Conservation (phyloP, 768 basidiomycete genomes). For the Auricularia sp. region DNA sequence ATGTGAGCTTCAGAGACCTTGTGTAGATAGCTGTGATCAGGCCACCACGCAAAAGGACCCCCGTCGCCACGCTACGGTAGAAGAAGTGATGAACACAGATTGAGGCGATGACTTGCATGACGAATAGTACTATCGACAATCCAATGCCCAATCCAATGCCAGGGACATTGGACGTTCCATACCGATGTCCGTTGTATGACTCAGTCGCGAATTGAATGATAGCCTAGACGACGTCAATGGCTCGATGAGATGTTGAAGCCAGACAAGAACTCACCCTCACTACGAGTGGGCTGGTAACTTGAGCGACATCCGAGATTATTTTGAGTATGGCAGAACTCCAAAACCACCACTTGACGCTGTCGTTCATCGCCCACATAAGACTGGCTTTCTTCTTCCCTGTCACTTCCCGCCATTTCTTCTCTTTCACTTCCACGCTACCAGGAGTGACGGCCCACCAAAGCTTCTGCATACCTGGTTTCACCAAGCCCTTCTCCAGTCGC, state of each 20-base stretch:
- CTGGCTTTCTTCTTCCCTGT: too few species aligned
- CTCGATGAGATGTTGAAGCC: too few species aligned
- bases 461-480: too few species aligned
- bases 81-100: conserved; percentile 75
- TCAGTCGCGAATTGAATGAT: conserved; percentile 60
- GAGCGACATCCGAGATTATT: conserved; percentile 55
- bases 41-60: conserved; percentile 73
- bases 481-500: too few species aligned
- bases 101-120: conserved; percentile 56
- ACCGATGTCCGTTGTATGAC: conserved; percentile 39
- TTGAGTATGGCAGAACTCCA: conserved; percentile 58
- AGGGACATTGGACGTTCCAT: conserved; percentile 23
- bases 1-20: conserved; percentile 63
- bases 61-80: conserved; percentile 60
- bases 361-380: conserved; percentile 77
- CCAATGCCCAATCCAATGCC: conserved; percentile 56
- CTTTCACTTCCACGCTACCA: too few species aligned
- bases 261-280: conserved; percentile 48
- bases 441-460: too few species aligned
- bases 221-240: conserved; percentile 33
- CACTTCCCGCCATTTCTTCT: too few species aligned
- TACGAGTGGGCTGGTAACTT: conserved; percentile 64
- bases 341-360: conserved; percentile 67
- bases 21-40: conserved; percentile 82
- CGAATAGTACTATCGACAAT: conserved; percentile 56